Evolutionary conservation across 352 stramenopile species (phyloP).

Genomic region (Phytophthora sp.): DNA sequence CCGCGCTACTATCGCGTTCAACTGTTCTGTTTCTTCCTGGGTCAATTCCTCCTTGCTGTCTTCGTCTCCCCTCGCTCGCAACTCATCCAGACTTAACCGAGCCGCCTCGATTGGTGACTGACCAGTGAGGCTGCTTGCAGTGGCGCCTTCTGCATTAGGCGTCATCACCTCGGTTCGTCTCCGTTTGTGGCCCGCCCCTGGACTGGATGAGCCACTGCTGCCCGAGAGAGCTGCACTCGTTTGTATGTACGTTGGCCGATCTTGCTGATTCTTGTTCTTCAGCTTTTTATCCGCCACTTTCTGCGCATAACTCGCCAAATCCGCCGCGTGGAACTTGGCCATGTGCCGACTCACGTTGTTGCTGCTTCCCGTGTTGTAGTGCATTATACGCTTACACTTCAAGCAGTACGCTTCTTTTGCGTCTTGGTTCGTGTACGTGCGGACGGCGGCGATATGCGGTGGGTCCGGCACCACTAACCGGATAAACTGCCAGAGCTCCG

Average conservation of each 20-base stretch:
- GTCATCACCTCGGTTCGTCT: conserved; percentile 24
- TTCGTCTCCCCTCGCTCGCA: conserved; percentile 5
- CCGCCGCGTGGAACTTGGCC: conserved; percentile 52
- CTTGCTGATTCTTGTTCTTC: conserved; percentile 35
- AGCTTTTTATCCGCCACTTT: conserved; percentile 44
- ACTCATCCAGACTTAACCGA: conserved; percentile 13
- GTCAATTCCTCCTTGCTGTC: conserved; percentile 29
- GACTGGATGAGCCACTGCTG: not conserved
- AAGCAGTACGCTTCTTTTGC: conserved; percentile 60
- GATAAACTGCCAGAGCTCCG: conserved; percentile 64
- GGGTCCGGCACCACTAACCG: conserved; percentile 56
- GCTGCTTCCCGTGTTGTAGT: conserved; percentile 62
- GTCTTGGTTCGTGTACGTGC: conserved; percentile 62
- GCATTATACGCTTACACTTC: conserved; percentile 64
- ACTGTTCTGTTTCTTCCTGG: conserved; percentile 45
- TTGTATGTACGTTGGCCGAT: conserved; percentile 4
- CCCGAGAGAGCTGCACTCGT: not conserved
- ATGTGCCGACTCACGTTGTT: conserved; percentile 67
- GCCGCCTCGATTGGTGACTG: conserved; percentile 4
- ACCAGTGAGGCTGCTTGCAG: not conserved
- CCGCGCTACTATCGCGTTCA: conserved; percentile 51
- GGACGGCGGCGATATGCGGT: conserved; percentile 41
- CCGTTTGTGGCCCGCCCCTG: conserved; percentile 20
- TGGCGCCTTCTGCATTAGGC: not conserved
- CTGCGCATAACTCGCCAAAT: conserved; percentile 50